Conservation (phyloP, 2,329 filamentous ascomycete genomes). For the Fusarium globosum region DNA sequence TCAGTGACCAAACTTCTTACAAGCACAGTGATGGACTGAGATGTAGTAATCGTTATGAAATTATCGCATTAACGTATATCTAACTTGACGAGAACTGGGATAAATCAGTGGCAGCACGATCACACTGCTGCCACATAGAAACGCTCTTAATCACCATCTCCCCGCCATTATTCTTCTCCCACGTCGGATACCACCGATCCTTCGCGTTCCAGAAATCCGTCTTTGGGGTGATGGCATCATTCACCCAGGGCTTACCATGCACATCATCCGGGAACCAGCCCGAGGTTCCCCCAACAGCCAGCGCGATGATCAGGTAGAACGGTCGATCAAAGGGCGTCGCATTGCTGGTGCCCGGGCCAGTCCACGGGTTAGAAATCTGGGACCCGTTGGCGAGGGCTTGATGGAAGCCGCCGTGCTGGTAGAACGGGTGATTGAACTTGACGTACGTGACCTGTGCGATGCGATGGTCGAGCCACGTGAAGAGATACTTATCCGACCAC, state of each 20-base stretch:
- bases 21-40: rapidly evolving
- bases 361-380: neutral
- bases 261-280: neutral
- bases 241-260: neutral
- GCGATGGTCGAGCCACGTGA: neutral
- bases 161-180: neutral
- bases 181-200: neutral
- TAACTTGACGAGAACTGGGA: neutral
- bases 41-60: rapidly evolving
- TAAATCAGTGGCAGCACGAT: neutral
- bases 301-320: neutral
- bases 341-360: neutral
- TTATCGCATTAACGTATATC: neutral
- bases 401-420: neutral
- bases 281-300: neutral
- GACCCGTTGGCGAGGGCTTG: neutral
- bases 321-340: neutral
- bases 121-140: neutral
- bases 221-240: neutral
- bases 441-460: neutral
- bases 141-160: neutral
- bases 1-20: rapidly evolving
- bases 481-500: conserved; percentile 36
- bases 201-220: neutral
- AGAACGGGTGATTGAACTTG: neutral